These are phyloP conservation scores for Lipomyces spencermartinsiae DNA, from an alignment of 805 yeast species.

Conservation along the genomic window DNA sequence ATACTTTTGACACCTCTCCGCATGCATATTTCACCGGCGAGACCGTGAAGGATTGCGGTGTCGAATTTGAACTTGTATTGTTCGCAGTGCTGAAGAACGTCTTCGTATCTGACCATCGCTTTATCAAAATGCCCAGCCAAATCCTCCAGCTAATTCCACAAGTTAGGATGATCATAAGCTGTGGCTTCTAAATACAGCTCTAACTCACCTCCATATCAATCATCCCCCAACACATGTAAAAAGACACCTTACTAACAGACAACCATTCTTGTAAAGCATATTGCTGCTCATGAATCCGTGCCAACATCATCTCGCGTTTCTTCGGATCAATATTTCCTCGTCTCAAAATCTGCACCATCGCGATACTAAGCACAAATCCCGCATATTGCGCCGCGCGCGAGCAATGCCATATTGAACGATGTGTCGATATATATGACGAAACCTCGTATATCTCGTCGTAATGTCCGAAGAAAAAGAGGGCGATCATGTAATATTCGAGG, in stretches of 20 bases:
- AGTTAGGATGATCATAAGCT: neutral
- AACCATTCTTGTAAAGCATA: slow-evolving; percentile 5
- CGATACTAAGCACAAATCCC: slow-evolving; percentile 19
- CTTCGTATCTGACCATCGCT: slow-evolving; percentile 24
- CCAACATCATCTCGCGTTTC: slow-evolving; percentile 27
- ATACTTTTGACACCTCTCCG: slow-evolving; percentile 19
- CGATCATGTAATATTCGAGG: slow-evolving; percentile 19
- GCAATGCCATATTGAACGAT: slow-evolving; percentile 4
- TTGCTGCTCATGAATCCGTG: slow-evolving; percentile 23
- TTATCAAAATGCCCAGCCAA: slow-evolving; percentile 23
- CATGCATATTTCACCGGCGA: slow-evolving; percentile 22
- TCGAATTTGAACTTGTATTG: slow-evolving; percentile 13
- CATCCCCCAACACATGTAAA: slow-evolving; percentile 18
- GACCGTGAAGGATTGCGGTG: slow-evolving; percentile 10
- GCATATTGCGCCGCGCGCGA: slow-evolving; percentile 17
- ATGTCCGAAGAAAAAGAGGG: slow-evolving; percentile 28
- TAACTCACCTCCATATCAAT: slow-evolving; percentile 27
- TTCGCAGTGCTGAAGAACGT: slow-evolving; percentile 12
- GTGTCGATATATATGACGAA: slow-evolving; percentile 13
- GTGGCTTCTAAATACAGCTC: too few species aligned
- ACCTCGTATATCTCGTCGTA: slow-evolving; percentile 20
- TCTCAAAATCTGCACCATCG: slow-evolving; percentile 21
- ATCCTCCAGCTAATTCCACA: slow-evolving; percentile 24
- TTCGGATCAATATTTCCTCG: neutral
- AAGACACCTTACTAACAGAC: slow-evolving; percentile 6